Percentiles rank a stretch among this genome's conserved stretches.
Evolutionary conservation across 2,329 filamentous ascomycete species (phyloP).

Genomic region (Arthrobotrys conoides): DNA sequence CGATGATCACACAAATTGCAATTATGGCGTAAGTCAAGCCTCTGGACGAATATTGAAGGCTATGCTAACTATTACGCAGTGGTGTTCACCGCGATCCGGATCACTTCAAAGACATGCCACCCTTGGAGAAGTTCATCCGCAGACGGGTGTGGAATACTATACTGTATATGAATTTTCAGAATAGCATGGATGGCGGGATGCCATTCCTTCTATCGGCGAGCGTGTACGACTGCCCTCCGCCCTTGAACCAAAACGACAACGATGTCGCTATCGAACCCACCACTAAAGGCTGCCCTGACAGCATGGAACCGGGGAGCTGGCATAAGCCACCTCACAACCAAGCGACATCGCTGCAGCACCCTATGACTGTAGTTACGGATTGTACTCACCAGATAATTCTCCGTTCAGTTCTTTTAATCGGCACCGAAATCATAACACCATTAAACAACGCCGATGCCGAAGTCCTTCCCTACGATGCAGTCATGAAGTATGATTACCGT

Average conservation of each 20-base stretch:
- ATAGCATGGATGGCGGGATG: slow-evolving; percentile 60
- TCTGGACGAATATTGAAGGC: background rate
- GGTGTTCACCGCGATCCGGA: slow-evolving; percentile 56
- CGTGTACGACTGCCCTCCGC: slow-evolving; percentile 55
- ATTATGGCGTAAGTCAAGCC: slow-evolving; percentile 36
- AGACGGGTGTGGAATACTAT: slow-evolving; percentile 55
- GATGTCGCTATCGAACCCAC: slow-evolving; percentile 25
- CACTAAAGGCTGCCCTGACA: background rate
- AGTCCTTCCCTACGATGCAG: slow-evolving; percentile 44
- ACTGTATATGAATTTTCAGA: slow-evolving; percentile 59
- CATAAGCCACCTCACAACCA: slow-evolving; percentile 12
- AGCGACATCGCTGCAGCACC: background rate
- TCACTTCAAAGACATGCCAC: slow-evolving; percentile 55
- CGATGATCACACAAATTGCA: slow-evolving; percentile 57
- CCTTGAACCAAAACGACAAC: slow-evolving; percentile 50
- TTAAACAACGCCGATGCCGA: slow-evolving; percentile 48
- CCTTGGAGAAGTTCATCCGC: slow-evolving; percentile 43
- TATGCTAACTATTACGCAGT: slow-evolving; percentile 9
- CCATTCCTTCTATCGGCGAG: slow-evolving; percentile 44
- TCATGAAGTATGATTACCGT: slow-evolving; percentile 60
- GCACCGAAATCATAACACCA: slow-evolving; percentile 53
- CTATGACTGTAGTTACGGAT: slow-evolving; percentile 42
- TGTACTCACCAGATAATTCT: slow-evolving; percentile 57
- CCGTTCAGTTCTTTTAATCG: slow-evolving; percentile 40
- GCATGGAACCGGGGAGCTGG: slow-evolving; percentile 12